phyloP scores from a whole-genome alignment of 1,139 yeast genomes.

The Wickerhamomyces sp. region DNA sequence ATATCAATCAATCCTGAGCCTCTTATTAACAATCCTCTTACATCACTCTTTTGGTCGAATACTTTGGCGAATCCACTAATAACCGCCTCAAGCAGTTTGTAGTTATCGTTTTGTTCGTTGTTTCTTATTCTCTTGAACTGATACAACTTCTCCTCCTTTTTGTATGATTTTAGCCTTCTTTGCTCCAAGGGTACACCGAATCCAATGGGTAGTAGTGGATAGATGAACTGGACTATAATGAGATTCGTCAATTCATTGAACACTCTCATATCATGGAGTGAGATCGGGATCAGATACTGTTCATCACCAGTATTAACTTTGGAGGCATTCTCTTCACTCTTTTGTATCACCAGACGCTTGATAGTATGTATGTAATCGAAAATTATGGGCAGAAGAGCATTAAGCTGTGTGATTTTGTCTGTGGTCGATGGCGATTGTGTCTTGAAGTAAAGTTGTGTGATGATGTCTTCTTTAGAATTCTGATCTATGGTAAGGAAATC shows the following conservation, averaged over 20 bases:
- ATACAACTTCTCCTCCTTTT: slow-evolving; percentile 24
- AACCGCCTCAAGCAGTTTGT: slow-evolving; percentile 9
- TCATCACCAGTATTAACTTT: slow-evolving; percentile 17
- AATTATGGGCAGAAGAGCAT: slow-evolving; percentile 2
- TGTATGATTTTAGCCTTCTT: slow-evolving; percentile 47
- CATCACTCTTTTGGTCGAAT: slow-evolving; percentile 34
- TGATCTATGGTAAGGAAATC: slow-evolving; percentile 24
- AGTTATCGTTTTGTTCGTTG: slow-evolving; percentile 11
- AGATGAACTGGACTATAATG: slow-evolving; percentile 66
- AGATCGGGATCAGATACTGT: slow-evolving; percentile 54
- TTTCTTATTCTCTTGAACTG: slow-evolving; percentile 5
- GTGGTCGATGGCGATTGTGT: slow-evolving; percentile 9
- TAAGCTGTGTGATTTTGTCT: slow-evolving; percentile 4
- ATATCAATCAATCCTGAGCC: slow-evolving; percentile 77
- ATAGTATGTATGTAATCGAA: slow-evolving; percentile 11
- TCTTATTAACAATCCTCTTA: slow-evolving; percentile 49
- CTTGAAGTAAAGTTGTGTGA: slow-evolving; percentile 17
- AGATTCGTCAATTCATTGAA: slow-evolving; percentile 61
- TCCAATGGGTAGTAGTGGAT: slow-evolving; percentile 51
- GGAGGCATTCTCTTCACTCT: slow-evolving; percentile 1
- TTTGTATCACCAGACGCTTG: slow-evolving; percentile 11
- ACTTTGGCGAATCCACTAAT: slow-evolving; percentile 9
- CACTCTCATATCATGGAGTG: slow-evolving; percentile 77
- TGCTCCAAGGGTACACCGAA: slow-evolving; percentile 65
- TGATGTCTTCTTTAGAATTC: slow-evolving; percentile 14